Base-by-base conservation (phyloP, 768 basidiomycete species). In the Phaeotremella fagi region DNA sequence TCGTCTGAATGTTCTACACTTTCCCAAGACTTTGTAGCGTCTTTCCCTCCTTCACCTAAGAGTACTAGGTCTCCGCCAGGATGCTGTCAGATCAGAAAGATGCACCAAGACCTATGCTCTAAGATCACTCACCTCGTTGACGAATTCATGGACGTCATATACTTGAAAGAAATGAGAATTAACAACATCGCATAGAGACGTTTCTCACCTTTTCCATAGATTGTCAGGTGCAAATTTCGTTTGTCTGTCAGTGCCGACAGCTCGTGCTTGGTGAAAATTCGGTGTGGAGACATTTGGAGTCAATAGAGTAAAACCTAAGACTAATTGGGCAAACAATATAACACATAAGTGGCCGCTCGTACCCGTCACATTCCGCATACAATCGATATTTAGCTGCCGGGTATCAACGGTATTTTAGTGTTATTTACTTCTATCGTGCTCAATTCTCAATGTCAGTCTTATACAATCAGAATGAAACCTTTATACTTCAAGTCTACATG, bases 141-240 rank as follows among this genome's bases (percentile, higher is more conserved):
- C 89, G 68, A 95, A 97, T 72, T 97, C 92, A 71, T 94, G 95
- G 73, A 95, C 92, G 75, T 97, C 92, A 16, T 33, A 33, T 16
- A 33, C 31, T 33, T 33, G 16, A 16, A 7, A 16, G 31, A 16
- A 7, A 33, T n/a, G n/a, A n/a, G n/a, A n/a, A n/a, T n/a, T 7
- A 33, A 33, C 31, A 33, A 33, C 31, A 33, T n/a, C n/a, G n/a
- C n/a, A n/a, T n/a, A n/a, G n/a, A n/a, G n/a, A n/a, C n/a, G 7
- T 7, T 33, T 7, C 31, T 7, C 31, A 33, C 31, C 31, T 7
- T 16, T 33, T 7, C 31, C 31, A 16, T 33, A 16, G 16, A 33
- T 33, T 16, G 16, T 7, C 16, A 33, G 31, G 16, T 33, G 31
- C 16, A 33, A 33, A 16, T 33, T 33, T 16, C 16, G 7, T 16